These are phyloP conservation scores for Epichloe uncinata DNA, from an alignment of 2,329 filamentous ascomycete genomes.

Conservation along the genomic window DNA sequence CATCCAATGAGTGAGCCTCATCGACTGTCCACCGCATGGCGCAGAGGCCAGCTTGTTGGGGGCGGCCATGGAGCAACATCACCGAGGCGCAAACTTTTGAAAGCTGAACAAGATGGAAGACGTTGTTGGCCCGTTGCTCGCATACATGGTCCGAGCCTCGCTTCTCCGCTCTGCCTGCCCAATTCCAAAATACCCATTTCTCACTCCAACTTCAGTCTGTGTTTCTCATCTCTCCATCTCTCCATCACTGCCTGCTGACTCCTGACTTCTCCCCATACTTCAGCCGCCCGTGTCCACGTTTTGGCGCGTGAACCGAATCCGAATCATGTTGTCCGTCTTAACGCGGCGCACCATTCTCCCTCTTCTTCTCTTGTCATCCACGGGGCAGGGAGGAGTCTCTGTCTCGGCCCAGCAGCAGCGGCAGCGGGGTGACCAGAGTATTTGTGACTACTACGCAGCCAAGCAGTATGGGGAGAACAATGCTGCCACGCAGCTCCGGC, in stretches of 20 bases:
- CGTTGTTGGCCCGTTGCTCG: background rate
- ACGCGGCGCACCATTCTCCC: background rate
- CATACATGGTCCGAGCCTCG: background rate
- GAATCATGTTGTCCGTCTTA: background rate
- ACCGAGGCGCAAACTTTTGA: no score
- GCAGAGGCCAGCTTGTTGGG: background rate
- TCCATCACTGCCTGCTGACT: background rate
- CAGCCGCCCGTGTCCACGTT: background rate
- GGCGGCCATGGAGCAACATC: no score
- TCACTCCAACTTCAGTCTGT: background rate
- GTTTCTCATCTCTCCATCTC: background rate
- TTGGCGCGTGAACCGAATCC: background rate
- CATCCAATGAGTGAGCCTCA: background rate
- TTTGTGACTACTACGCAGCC: conserved; percentile 20
- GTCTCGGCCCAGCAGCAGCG: background rate
- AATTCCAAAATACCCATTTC: background rate
- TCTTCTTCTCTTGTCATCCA: background rate
- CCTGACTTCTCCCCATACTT: background rate
- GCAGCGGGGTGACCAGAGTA: conserved; percentile 7
- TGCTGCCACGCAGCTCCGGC: conserved; percentile 12
- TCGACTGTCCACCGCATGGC: background rate
- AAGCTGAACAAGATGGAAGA: background rate
- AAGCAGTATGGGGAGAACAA: conserved; percentile 13
- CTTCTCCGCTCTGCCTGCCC: background rate
- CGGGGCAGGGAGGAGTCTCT: background rate